Evolutionary conservation across 179 eudicot species (phyloP).

Genomic region (Corrigiola litoralis): DNA sequence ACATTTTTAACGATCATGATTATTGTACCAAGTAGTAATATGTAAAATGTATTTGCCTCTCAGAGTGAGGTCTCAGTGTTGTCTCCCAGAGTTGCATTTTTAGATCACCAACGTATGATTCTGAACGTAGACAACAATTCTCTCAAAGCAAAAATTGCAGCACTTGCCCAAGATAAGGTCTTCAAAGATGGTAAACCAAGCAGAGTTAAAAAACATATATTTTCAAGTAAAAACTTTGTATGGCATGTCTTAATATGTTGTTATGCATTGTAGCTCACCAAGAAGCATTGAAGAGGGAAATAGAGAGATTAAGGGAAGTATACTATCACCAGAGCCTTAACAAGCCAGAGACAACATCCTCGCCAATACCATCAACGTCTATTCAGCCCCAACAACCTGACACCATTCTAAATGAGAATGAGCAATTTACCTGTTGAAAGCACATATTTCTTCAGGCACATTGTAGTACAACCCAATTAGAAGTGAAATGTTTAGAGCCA

Average conservation of each 20-base stretch:
- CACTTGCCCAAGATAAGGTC: conserved; percentile 91
- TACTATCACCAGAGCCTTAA: conserved; percentile 55
- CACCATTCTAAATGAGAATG: conserved; percentile 26
- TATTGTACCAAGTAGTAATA: background rate
- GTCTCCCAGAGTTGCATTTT: conserved; percentile 83
- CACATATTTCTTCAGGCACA: background rate
- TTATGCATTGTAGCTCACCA: conserved; percentile 65
- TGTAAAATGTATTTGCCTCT: background rate
- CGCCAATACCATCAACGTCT: conserved; percentile 16
- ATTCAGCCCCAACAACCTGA: conserved; percentile 32
- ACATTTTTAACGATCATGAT: background rate
- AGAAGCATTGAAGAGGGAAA: conserved; percentile 91
- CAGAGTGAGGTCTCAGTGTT: conserved; percentile 80
- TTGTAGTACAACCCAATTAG: background rate
- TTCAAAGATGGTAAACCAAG: conserved; percentile 77
- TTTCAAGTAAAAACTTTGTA: background rate
- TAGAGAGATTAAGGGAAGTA: conserved; percentile 72
- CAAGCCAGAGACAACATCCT: conserved; percentile 27
- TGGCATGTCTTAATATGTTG: background rate
- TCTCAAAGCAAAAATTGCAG: conserved; percentile 84
- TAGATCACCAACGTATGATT: conserved; percentile 85
- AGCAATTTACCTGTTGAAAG: conserved; percentile 28
- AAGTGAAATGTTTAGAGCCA: background rate
- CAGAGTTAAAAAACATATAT: too few species aligned
- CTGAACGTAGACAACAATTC: conserved; percentile 70